Percentiles rank a stretch among this genome's conserved stretches.
These are phyloP conservation scores for Lentinula guzmanii DNA, from an alignment of 768 basidiomycete genomes.

Conservation along the genomic window DNA sequence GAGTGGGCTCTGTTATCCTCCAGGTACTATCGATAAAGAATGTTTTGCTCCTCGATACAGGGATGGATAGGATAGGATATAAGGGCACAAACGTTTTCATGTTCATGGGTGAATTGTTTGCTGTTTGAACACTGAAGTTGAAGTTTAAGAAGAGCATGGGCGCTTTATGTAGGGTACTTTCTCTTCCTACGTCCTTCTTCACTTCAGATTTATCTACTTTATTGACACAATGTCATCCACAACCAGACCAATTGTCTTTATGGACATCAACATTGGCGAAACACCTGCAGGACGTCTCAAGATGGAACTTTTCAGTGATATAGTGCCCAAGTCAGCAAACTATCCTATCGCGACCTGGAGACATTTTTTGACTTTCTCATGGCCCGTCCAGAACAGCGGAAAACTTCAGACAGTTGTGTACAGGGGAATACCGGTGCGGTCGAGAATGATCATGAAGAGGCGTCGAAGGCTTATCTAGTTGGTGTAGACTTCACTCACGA, in stretches of 20 bases:
- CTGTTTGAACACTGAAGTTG: too few relatives aligned
- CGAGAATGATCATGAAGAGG: too few relatives aligned
- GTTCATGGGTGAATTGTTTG: too few relatives aligned
- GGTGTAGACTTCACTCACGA: constrained; percentile 63
- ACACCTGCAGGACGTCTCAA: constrained; percentile 93
- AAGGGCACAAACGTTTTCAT: too few relatives aligned
- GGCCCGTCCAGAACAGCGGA: constrained; percentile 73
- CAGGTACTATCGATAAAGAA: too few relatives aligned
- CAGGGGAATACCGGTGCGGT: constrained; percentile 85
- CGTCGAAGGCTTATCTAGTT: not conserved
- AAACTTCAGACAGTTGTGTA: constrained; percentile 96
- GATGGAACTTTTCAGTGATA: constrained; percentile 96
- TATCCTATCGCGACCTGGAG: not conserved
- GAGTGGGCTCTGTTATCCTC: too few relatives aligned
- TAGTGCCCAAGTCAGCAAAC: constrained; percentile 81
- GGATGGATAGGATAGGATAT: too few relatives aligned
- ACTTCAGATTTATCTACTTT: too few relatives aligned
- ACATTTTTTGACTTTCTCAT: not conserved
- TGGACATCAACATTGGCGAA: constrained; percentile 96
- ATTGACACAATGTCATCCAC: constrained; percentile 32
- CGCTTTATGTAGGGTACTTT: too few relatives aligned
- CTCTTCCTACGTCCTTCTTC: too few relatives aligned
- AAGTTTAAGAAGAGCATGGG: too few relatives aligned
- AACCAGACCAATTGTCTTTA: constrained; percentile 87
- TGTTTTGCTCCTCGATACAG: too few relatives aligned